Evolutionary conservation across 2,329 filamentous ascomycete genomes (phyloP), one percentile per base, ranked within the genome.

Genomic region (Emericellopsis cladophorae): DNA sequence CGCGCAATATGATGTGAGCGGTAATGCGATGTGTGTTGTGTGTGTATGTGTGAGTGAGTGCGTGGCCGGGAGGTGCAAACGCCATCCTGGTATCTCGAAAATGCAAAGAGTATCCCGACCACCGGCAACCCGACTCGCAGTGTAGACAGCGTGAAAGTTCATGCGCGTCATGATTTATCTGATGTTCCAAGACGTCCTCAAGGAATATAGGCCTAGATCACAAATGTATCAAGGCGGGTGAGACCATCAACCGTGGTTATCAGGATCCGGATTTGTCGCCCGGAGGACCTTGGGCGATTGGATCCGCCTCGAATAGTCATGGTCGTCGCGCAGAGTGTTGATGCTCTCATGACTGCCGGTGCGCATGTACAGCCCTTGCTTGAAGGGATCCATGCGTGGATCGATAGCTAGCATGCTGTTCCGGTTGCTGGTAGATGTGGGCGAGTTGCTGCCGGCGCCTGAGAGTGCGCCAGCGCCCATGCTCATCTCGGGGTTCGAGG

Each of bases 251-350:
- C 34, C 31, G 15, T 26, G 7, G 18, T 40, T 21, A 31, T 51
- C 58, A 1, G 72, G 72, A 48, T 81, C 76, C 4, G 77, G 76
- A 50, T 81, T 81, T 24, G 66, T 76, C 8, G 76, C 75, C 47
- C 76, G 66, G n/a, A 81, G 62, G 7, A 80, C 73, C 50, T 70
- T 63, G 9, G 70, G 66, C 35, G 67, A 61, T 39, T 70, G 71
- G 12, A 81, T 75, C 48, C 67, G 65, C 46, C 77, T 64, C 32
- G 76, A 80, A 51, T 81, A 81, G 48, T 81, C 77, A 44, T 77
- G 74, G 45, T 81, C 74, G 51, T 81, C 77, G 42, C 72, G 72
- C 5, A 81, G 58, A 2, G 76, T 80, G 48, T 74, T 74, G 51
- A 81, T 60, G 52, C 76, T 81, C 53, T 81, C 76, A 45, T 70